phyloP scores from a whole-genome alignment of 164 flowering plant species.

The Litsea cubeba region DNA sequence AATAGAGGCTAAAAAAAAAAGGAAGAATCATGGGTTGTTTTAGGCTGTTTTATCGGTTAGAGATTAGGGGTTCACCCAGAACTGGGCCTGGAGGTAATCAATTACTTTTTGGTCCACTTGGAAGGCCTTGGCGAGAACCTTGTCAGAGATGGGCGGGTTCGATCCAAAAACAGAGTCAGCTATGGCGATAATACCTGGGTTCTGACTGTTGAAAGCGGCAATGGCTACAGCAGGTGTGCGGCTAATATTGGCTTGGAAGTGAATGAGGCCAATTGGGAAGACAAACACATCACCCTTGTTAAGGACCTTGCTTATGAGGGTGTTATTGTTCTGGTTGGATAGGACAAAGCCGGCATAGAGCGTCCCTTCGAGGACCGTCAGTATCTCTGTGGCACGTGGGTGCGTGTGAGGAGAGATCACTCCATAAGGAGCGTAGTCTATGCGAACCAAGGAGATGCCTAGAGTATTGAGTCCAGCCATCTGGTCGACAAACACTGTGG shows the following conservation, averaged over 20 bases:
- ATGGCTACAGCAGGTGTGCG: neutral
- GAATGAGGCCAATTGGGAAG: conserved; percentile 11
- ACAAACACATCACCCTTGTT: conserved; percentile 14
- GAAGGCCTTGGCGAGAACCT: conserved; percentile 11
- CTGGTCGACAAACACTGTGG: neutral
- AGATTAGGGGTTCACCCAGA: conserved; percentile 1
- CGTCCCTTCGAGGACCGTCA: neutral
- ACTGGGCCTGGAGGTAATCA: neutral
- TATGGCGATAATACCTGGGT: conserved; percentile 12
- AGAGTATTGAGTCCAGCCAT: neutral
- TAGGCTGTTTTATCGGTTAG: no score
- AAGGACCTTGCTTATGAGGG: neutral
- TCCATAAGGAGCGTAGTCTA: neutral
- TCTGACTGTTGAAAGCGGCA: conserved; percentile 5
- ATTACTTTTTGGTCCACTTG: conserved; percentile 8
- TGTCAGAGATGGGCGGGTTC: conserved; percentile 5
- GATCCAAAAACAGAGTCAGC: conserved; percentile 10
- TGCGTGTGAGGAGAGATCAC: neutral
- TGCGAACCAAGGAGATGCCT: neutral
- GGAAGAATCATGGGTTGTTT: no score
- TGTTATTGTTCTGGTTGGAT: neutral
- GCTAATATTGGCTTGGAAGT: conserved; percentile 6
- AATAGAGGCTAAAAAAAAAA: no score
- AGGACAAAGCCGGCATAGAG: neutral
- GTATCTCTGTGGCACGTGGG: neutral